phyloP scores from a whole-genome alignment of 2,329 filamentous ascomycete genomes.

The Blastomyces percursus region DNA sequence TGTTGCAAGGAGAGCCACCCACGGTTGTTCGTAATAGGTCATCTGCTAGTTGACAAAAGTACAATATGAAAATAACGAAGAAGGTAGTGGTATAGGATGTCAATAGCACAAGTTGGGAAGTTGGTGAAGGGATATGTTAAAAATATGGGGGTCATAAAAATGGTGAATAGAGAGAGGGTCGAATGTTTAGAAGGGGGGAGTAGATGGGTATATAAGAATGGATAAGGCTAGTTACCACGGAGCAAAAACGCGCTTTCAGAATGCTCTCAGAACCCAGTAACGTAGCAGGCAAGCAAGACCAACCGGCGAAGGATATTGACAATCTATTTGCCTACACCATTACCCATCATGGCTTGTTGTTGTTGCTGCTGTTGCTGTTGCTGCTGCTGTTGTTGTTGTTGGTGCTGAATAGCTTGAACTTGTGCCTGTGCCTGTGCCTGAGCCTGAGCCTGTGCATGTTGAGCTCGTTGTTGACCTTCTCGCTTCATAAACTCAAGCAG shows the following conservation, averaged over 20 bases:
- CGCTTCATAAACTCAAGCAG: slow-evolving; percentile 30
- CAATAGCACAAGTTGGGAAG: background rate
- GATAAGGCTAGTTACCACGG: background rate
- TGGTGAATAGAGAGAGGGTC: no score
- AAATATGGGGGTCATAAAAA: background rate
- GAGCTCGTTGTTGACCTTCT: slow-evolving; percentile 24
- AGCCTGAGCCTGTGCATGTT: slow-evolving; percentile 18
- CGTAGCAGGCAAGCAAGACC: slow-evolving; percentile 7
- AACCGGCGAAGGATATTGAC: background rate
- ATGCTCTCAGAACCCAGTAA: slow-evolving; percentile 5
- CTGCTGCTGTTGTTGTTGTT: slow-evolving; percentile 30
- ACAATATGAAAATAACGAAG: background rate
- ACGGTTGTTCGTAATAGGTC: background rate
- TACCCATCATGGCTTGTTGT: slow-evolving; percentile 34
- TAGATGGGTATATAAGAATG: background rate
- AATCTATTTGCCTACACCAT: slow-evolving; percentile 28
- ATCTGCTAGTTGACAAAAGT: background rate
- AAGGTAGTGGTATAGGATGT: background rate
- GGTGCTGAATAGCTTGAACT: slow-evolving; percentile 20
- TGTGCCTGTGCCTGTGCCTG: slow-evolving; percentile 16
- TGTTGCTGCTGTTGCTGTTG: slow-evolving; percentile 21
- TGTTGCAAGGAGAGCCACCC: background rate
- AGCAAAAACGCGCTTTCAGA: background rate
- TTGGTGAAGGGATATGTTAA: background rate
- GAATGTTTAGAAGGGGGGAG: background rate